Evolutionary conservation across 2,329 filamentous ascomycete species (phyloP), one percentile per base, ranked within the genome.

Genomic region (Akanthomyces dipterigenus): DNA sequence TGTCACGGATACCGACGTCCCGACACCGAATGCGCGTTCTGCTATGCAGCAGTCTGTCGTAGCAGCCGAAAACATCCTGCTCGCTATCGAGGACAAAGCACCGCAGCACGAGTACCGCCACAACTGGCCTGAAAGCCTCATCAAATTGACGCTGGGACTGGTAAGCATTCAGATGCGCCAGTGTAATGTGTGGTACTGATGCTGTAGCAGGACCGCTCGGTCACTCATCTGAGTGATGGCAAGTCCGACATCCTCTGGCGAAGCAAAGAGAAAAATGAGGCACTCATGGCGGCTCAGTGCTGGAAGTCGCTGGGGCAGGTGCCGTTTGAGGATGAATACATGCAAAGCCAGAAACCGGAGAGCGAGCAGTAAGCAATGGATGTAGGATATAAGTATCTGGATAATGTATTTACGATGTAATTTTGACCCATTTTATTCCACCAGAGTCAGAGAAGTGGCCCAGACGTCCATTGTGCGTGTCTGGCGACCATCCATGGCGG

Each of bases 1-100:
- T 64, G 82, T 89, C 5, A 80, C 84, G 4, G 81, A 82, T 28
- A 79, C 78, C 1, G 63, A 70, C 12, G 76, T 77, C 0, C 74
- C 75, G 0, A 71, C 74, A 40, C 80, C 80, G 6, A 86, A 86
- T 67, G 82, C 80, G 0, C 76, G 84, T 11, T 78, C 83, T 0
- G 83, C 82, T 0, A 75, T 76, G 49, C 73, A 76, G 12, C 86
- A 88, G 66, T 82, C 80, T 3, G 72, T 75, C 34, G 67, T 82
- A 4, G 83, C 79, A 0, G 78, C 78, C 1, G 76, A 79, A 43
- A 88, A 88, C 64, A 76, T 88, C 20, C 67, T 84, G 3, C 71
- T 76, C 1, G 71, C 75, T 0, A 77, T 81, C 0, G 70, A 76
- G 2, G 77, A 76, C 3, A 73, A 76, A 63, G 60, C 66, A 31